These are phyloP conservation scores for Pythium diclinum DNA, from an alignment of 352 stramenopile genomes.

Conservation along the genomic window DNA sequence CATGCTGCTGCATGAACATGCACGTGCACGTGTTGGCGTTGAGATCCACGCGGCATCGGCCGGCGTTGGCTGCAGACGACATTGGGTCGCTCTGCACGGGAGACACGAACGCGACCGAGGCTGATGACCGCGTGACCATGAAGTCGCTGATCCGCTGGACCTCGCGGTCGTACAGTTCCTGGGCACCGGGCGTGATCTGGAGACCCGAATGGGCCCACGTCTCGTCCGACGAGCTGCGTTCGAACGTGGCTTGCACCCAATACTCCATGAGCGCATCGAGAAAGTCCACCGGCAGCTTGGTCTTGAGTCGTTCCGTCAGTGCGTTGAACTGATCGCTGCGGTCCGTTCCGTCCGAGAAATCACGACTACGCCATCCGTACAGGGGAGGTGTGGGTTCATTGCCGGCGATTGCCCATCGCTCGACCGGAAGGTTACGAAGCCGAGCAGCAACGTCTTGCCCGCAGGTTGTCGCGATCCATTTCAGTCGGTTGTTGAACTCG, in stretches of 20 bases:
- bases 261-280: slow-evolving; percentile 42
- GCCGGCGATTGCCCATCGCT: slow-evolving; percentile 47
- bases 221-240: slow-evolving; percentile 35
- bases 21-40: slow-evolving; percentile 45
- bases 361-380: slow-evolving; percentile 50
- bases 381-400: slow-evolving; percentile 34
- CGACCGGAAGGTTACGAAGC: slow-evolving; percentile 40
- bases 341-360: slow-evolving; percentile 38
- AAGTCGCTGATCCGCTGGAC: slow-evolving; percentile 47
- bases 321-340: slow-evolving; percentile 21
- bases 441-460: slow-evolving; percentile 38
- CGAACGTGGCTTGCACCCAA: slow-evolving; percentile 41
- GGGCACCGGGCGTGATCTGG: slow-evolving; percentile 41
- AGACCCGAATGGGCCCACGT: slow-evolving; percentile 41
- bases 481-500: slow-evolving; percentile 51
- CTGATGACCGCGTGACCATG: slow-evolving; percentile 47
- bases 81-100: slow-evolving; percentile 37
- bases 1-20: slow-evolving; percentile 53
- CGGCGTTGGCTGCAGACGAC: slow-evolving; percentile 16
- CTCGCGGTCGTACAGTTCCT: slow-evolving; percentile 52
- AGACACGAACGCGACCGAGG: slow-evolving; percentile 53
- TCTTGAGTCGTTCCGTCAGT: slow-evolving; percentile 26
- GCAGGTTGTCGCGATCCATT: slow-evolving; percentile 52
- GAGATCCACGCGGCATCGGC: slow-evolving; percentile 38
- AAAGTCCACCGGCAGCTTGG: slow-evolving; percentile 46